Evolutionary conservation across 2,329 filamentous ascomycete genomes (phyloP), one percentile per base, ranked within the genome.

Genomic region (Colletotrichum neosansevieriae): DNA sequence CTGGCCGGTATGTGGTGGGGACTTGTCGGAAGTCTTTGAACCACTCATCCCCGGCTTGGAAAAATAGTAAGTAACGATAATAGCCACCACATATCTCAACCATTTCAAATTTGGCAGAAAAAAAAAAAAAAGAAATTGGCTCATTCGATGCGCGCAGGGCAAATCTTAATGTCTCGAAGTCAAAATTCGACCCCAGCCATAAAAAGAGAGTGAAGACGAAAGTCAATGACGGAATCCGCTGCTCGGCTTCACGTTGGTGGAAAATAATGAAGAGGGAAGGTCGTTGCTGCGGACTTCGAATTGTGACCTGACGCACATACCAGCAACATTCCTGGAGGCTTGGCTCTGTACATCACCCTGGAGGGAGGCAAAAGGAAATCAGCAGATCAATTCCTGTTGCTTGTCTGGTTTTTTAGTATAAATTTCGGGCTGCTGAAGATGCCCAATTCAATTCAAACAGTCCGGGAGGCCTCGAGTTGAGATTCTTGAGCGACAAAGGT

Each of bases 301-400:
- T 19, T 3, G 19, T 45, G n/a, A 45, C 42, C 42, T 45, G 3
- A n/a, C 42, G 15, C 15, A 19, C 0, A 19, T 45, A 45, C 1
- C 0, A 45, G 19, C 42, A 12, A 11, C 5, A 45, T 45, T 19
- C 42, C 7, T 45, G n/a, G n/a, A 45, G 42, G 19, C 19, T 45
- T 45, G n/a, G 42, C 42, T 45, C n/a, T 17, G n/a, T 45, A 17
- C 6, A 17, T 2, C 42, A 19, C 6, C 19, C 42, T 9, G 15
- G 19, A 45, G n/a, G 42, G 7, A 45, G n/a, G 19, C n/a, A 45
- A 19, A 45, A 45, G n/a, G n/a, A 17, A 12, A 19, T 17, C 2
- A 6, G n/a, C 12, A 0, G 0, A 5, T 19, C 0, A 19, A 19
- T 45, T 45, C 19, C 0, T 19, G n/a, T 19, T 45, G 42, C 9